Evolutionary conservation across 2,329 filamentous ascomycete species (phyloP).

Genomic region (Tolypocladium guangdongense): DNA sequence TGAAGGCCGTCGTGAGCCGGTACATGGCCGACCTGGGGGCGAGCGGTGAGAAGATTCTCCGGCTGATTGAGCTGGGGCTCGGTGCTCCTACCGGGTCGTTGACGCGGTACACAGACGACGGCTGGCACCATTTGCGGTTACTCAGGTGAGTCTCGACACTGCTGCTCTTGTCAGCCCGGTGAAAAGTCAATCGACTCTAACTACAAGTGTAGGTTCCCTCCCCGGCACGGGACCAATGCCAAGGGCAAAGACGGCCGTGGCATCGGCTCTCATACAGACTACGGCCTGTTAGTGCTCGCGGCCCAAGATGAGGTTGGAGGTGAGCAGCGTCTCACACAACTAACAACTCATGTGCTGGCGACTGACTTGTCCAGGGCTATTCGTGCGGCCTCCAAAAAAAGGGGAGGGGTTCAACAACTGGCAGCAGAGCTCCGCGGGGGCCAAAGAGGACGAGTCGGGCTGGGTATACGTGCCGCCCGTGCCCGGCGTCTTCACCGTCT

Average conservation of each 20-base stretch:
- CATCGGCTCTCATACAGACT: constrained; percentile 41
- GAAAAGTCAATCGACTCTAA: too few relatives aligned
- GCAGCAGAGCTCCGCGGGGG: constrained; percentile 30
- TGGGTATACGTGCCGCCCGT: constrained; percentile 38
- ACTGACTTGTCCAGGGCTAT: constrained; percentile 22
- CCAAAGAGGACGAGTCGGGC: constrained; percentile 30
- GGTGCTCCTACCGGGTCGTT: constrained; percentile 27
- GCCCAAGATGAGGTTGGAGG: constrained; percentile 39
- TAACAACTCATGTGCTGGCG: background rate
- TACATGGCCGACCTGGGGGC: constrained; percentile 30
- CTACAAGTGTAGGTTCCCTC: constrained; percentile 16
- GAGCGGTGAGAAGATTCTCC: constrained; percentile 32
- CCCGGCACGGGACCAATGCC: constrained; percentile 27
- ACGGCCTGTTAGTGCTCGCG: constrained; percentile 38
- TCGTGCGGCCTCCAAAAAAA: constrained; percentile 30
- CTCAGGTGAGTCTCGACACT: constrained; percentile 23
- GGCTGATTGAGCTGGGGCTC: constrained; percentile 34
- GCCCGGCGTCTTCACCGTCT: constrained; percentile 34
- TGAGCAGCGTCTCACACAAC: constrained; percentile 5
- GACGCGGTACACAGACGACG: constrained; percentile 31
- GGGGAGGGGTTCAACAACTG: constrained; percentile 33
- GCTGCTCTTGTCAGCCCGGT: too few relatives aligned
- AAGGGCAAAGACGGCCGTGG: constrained; percentile 38
- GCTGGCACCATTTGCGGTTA: constrained; percentile 40
- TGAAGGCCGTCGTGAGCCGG: constrained; percentile 25